Base-by-base conservation (phyloP, 192 early-diverging fungal genomes). In the Podochytrium sp. region DNA sequence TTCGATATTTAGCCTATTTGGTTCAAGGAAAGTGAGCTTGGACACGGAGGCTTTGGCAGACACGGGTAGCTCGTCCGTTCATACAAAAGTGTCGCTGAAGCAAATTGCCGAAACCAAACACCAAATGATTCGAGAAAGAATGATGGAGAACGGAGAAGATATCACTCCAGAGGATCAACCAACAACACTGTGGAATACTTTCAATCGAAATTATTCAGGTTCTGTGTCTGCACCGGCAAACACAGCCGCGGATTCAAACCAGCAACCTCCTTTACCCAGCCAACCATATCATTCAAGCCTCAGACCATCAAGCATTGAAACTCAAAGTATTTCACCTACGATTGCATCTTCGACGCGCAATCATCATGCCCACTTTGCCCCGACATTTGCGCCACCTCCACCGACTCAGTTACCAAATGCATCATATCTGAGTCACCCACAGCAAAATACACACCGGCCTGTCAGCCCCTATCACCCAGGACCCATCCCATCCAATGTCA, bases 71-170 rank as follows among this genome's bases (percentile, higher is more conserved):
- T n/a, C n/a, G n/a, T n/a, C n/a, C n/a, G 6, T 29, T 7, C 55
- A 20, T 7, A 57, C 6, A 10, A 57, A 32, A 57, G 55, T 57
- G 6, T 57, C 55, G 10, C 32, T 57, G 14, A 10, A 10, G 6
- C 55, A 57, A 57, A 57, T 57, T 57, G 55, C 55, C 55, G 55
- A 57, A 27, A 57, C 10, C 10, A 57, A 57, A 25, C 55, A 57
- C 14, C 55, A 29, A 25, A 7, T 14, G 10, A 10, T 57, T 7
- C 55, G 27, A 32, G 10, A 57, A 27, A 32, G 27, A 57, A 32
- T 18, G 55, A 18, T 57, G 32, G 29, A 57, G 55, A 32, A 57
- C 10, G 6, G 20, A 47, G 20, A 47, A 20, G 20, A 47, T 7
- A 7, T 47, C 43, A 7, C 20, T 47, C 43, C 20, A 47, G 43